These are phyloP conservation scores for Microdochium nivale DNA, from an alignment of 2,329 filamentous ascomycete species.

Conservation along the genomic window DNA sequence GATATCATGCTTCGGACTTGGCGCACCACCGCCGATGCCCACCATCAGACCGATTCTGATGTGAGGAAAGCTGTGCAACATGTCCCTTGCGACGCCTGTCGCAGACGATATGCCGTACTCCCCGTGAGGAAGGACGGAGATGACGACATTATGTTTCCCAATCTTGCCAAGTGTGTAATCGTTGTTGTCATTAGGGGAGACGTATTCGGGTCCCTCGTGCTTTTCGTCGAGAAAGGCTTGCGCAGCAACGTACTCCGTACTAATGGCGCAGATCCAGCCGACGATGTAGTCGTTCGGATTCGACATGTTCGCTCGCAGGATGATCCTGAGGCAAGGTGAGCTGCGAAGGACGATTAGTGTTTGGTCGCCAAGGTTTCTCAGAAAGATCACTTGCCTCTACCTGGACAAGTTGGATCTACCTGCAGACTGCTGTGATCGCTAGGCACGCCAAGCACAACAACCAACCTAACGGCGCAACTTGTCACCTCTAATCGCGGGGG, in stretches of 20 bases:
- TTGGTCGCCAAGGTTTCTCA: neutral
- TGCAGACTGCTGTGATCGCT: neutral
- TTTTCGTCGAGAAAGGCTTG: slow-evolving; percentile 28
- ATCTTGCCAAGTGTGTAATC: slow-evolving; percentile 22
- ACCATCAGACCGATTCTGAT: slow-evolving; percentile 21
- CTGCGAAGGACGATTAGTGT: neutral
- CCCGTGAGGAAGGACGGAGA: slow-evolving; percentile 17
- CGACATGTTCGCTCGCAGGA: neutral
- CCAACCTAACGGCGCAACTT: neutral
- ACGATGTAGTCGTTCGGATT: slow-evolving; percentile 22
- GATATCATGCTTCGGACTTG: slow-evolving; percentile 18
- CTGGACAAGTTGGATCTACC: neutral
- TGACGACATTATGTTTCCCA: slow-evolving; percentile 24
- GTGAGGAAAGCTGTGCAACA: slow-evolving; percentile 17
- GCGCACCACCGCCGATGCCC: slow-evolving; percentile 21
- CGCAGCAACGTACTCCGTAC: slow-evolving; percentile 27
- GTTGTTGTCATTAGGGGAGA: slow-evolving; percentile 13
- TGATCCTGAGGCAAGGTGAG: neutral
- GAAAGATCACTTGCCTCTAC: neutral
- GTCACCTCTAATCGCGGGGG: neutral
- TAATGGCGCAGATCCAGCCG: slow-evolving; percentile 34
- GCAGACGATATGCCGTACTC: slow-evolving; percentile 16
- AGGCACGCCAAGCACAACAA: neutral
- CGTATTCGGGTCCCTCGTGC: slow-evolving; percentile 17
- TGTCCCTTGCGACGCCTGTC: slow-evolving; percentile 13